phyloP scores from a whole-genome alignment of 495 filamentous ascomycete genomes.

The Extremus antarcticus region DNA sequence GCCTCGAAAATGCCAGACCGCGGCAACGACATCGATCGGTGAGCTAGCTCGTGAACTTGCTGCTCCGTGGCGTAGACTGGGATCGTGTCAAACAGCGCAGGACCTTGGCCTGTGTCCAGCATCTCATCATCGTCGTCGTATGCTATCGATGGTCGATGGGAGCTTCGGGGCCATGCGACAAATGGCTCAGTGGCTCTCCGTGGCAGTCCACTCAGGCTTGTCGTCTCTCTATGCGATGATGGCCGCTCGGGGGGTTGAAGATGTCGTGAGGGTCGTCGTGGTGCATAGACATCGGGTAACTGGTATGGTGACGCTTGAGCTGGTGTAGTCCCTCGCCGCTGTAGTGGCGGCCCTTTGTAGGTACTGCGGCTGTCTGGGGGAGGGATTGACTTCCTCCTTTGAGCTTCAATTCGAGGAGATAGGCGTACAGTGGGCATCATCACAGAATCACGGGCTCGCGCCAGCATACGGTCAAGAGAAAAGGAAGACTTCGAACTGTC shows the following conservation, averaged over 20 bases:
- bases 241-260: not conserved
- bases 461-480: not conserved
- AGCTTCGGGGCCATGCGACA: not conserved
- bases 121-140: not conserved
- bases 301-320: not conserved
- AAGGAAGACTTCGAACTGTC: slow-evolving; percentile 1
- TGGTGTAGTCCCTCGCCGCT: not conserved
- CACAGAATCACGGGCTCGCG: not conserved
- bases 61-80: not conserved
- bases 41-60: not conserved
- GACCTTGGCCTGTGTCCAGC: not conserved
- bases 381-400: not conserved
- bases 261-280: not conserved
- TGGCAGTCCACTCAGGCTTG: not conserved
- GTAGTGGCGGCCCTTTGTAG: not conserved
- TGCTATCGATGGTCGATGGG: not conserved
- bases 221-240: not conserved
- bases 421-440: not conserved
- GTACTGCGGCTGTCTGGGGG: not conserved
- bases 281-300: not conserved
- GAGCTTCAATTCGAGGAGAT: not conserved
- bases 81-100: not conserved
- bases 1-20: not conserved
- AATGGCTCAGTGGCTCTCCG: not conserved
- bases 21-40: not conserved